A percentile compares a stretch with the other conserved stretches of the same genome.
Evolutionary conservation across 2,329 filamentous ascomycete species (phyloP).

Genomic region (Xylaria sp.): DNA sequence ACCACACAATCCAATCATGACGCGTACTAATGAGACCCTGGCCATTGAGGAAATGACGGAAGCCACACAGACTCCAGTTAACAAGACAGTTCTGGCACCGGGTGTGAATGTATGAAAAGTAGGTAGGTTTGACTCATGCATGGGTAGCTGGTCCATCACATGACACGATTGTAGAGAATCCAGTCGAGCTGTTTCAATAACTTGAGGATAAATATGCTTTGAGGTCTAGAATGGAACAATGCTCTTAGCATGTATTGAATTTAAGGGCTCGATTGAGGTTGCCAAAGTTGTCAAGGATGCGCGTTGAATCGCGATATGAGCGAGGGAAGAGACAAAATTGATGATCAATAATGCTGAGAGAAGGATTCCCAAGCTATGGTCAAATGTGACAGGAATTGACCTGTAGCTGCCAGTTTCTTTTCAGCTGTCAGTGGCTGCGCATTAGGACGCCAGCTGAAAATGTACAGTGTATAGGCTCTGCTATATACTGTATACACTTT

Average conservation of each 20-base stretch:
- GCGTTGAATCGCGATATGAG: not conserved
- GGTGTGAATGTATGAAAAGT: conserved; percentile 23
- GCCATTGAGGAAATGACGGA: conserved; percentile 46
- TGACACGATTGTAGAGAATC: conserved; percentile 16
- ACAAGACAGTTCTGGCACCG: conserved; percentile 12
- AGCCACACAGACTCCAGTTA: conserved; percentile 37
- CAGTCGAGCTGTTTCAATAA: not conserved
- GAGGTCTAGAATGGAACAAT: not conserved
- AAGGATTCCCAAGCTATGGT: not conserved
- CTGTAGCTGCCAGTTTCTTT: not conserved
- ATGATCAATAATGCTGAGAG: not conserved
- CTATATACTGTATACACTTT: too few relatives aligned
- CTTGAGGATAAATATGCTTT: not conserved
- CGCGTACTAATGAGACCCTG: conserved; percentile 43
- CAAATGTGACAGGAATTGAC: not conserved
- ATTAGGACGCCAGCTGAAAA: not conserved
- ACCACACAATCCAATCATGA: conserved; percentile 46
- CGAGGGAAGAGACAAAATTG: not conserved
- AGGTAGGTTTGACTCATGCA: conserved; percentile 41
- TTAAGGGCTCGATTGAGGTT: too few relatives aligned
- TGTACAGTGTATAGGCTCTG: not conserved
- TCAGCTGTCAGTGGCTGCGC: conserved; percentile 7
- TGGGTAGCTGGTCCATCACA: conserved; percentile 31
- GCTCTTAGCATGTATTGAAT: too few relatives aligned
- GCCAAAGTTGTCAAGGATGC: not conserved